phyloP scores from a whole-genome alignment of 768 basidiomycete species.

The Rhodotorula babjevae region DNA sequence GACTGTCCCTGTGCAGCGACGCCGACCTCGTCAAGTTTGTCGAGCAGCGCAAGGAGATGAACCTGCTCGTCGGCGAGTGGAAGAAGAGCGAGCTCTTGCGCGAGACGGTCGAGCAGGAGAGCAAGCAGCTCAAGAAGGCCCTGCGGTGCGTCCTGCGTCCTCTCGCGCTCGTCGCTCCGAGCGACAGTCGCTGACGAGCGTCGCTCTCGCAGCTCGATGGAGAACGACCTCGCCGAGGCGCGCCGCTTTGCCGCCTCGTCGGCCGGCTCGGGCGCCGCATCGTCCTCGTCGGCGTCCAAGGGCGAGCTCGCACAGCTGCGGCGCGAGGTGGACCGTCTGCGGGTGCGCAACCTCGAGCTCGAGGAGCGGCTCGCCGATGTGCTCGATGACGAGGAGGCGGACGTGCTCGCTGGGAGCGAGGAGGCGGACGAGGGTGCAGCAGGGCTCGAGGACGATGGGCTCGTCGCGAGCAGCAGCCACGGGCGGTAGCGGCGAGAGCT shows the following conservation, averaged over 20 bases:
- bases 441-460: too few relatives aligned
- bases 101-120: constrained; percentile 26
- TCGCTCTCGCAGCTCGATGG: constrained; percentile 2
- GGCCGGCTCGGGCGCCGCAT: background rate
- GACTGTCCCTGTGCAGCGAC: constrained; percentile 8
- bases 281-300: background rate
- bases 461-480: too few relatives aligned
- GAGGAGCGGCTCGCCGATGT: constrained; percentile 30
- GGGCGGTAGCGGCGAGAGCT: too few relatives aligned
- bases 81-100: constrained; percentile 28
- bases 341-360: constrained; percentile 21
- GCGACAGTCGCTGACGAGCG: rapidly evolving
- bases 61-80: constrained; percentile 30
- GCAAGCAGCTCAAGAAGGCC: background rate
- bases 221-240: constrained; percentile 8
- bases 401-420: background rate
- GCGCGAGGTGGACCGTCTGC: constrained; percentile 24
- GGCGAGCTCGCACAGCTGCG: constrained; percentile 10
- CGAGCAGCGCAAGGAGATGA: constrained; percentile 33
- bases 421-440: background rate
- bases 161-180: too few relatives aligned
- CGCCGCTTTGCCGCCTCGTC: background rate
- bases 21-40: constrained; percentile 30
- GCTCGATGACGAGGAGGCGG: constrained; percentile 9
- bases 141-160: constrained; percentile 9